Conservation (phyloP, 768 basidiomycete species). For the Trametes coccinea region DNA sequence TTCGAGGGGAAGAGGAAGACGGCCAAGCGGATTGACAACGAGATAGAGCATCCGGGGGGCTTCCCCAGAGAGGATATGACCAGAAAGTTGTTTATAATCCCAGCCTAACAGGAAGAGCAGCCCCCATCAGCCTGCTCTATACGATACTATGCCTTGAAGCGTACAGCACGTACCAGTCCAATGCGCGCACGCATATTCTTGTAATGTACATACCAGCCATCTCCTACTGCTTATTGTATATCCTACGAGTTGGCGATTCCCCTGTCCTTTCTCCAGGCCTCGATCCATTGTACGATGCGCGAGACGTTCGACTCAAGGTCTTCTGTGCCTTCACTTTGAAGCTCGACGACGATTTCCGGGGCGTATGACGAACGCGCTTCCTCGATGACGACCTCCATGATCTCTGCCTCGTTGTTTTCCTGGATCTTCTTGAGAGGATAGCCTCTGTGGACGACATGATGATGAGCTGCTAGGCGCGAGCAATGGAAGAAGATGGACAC, state of each 20-base stretch:
- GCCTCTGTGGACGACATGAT: constrained; percentile 47
- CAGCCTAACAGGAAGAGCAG: too few relatives aligned
- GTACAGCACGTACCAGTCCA: too few relatives aligned
- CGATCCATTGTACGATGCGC: constrained; percentile 87
- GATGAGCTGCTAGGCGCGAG: background rate
- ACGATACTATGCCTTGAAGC: too few relatives aligned
- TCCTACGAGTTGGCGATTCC: constrained; percentile 4
- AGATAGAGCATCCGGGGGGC: constrained; percentile 28
- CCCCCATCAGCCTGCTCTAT: too few relatives aligned
- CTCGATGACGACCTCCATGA: constrained; percentile 89
- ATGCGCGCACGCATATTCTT: too few relatives aligned
- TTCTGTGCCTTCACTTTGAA: constrained; percentile 72
- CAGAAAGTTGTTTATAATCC: background rate
- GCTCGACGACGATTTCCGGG: constrained; percentile 81
- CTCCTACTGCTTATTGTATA: background rate
- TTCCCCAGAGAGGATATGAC: constrained; percentile 18
- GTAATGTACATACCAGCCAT: too few relatives aligned
- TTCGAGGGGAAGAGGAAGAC: constrained; percentile 49
- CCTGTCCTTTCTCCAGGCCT: constrained; percentile 55
- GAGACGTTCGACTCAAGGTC: constrained; percentile 88
- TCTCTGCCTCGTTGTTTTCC: constrained; percentile 98
- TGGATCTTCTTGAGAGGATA: constrained; percentile 93
- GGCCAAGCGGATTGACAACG: constrained; percentile 39
- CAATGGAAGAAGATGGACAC: constrained; percentile 19
- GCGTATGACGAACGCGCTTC: constrained; percentile 89